Evolutionary conservation across 768 basidiomycete genomes (phyloP), one percentile per base, ranked within the genome.

Genomic region (Calvatia gigantea): DNA sequence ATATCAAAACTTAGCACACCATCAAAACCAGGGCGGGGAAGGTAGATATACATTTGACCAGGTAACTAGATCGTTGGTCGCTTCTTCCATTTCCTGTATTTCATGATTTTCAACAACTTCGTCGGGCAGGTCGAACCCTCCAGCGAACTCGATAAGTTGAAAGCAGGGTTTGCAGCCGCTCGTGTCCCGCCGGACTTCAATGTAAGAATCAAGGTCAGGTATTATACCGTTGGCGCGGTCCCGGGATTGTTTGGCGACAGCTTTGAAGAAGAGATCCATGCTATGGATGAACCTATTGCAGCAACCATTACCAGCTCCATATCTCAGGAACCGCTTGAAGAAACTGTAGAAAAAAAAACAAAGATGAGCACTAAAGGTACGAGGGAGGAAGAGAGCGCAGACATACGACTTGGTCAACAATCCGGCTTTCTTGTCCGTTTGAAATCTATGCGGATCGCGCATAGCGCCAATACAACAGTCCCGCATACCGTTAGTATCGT

Each of bases 21-120:
- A 50, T n/a, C 15, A 19, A 12, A 21, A 32, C 25, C 47, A 31
- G 23, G 9, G 27, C 19, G 14, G 46, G 28, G 42, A 32, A 56
- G 38, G 38, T 29, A 42, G 44, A 64, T 82, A 60, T 68, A 89
- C 89, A 63, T 91, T 91, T 14, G 88, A 88, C 87, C 87, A 89
- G 23, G 87, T 83, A 53, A 91, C 86, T 47, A 90, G 75, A 60
- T 91, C 89, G 58, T 91, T 91, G n/a, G 89, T 76, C 14, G 81
- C 78, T 64, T 89, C 81, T 50, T 83, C 82, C 56, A 91, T 74
- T 45, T 77, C 75, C 56, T 69, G 69, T 19, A 91, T 77, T 47
- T 80, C 62, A 1, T 84, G 84, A 65, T 90, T 79, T 9, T 84
- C 78, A 66, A 84, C 81, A 29, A 90, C 86, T 56, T 73, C 78